These are phyloP conservation scores for Rhododendron ferrugineum DNA, from an alignment of 148 eudicot species.

Conservation along the genomic window DNA sequence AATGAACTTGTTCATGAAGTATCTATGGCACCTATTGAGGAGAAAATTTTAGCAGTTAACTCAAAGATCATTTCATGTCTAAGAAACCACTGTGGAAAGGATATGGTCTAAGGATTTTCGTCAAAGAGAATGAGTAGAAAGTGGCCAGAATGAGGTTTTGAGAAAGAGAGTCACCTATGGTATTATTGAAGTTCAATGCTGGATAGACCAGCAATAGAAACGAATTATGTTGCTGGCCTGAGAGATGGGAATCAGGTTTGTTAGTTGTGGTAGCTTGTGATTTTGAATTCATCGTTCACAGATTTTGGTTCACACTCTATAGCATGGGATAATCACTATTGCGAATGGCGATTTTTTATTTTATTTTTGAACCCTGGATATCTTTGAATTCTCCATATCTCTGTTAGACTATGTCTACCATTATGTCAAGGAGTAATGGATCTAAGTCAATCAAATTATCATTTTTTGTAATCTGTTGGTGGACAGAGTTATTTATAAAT, in stretches of 20 bases:
- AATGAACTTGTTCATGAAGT: neutral
- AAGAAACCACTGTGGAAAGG: neutral
- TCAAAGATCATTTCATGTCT: neutral
- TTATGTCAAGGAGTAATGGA: neutral
- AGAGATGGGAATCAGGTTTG: neutral
- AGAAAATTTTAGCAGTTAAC: neutral
- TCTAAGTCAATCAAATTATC: neutral
- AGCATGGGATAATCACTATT: neutral
- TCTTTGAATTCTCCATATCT: neutral
- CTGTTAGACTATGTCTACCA: neutral
- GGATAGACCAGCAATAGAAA: too few relatives aligned
- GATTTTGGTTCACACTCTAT: neutral
- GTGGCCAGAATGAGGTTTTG: neutral
- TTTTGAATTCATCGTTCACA: neutral
- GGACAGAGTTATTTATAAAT: neutral
- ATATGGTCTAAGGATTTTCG: neutral
- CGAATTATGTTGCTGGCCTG: too few relatives aligned
- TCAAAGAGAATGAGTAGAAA: neutral
- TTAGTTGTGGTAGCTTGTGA: neutral
- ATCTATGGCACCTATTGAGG: neutral
- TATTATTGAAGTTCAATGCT: too few relatives aligned
- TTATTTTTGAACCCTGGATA: neutral
- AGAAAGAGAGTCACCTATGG: too few relatives aligned
- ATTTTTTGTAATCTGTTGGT: neutral
- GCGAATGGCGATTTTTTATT: neutral